Percentiles rank a stretch among this genome's conserved stretches.
phyloP scores from a whole-genome alignment of 441 rosid genomes.

The Pelargonium cotyledonis region DNA sequence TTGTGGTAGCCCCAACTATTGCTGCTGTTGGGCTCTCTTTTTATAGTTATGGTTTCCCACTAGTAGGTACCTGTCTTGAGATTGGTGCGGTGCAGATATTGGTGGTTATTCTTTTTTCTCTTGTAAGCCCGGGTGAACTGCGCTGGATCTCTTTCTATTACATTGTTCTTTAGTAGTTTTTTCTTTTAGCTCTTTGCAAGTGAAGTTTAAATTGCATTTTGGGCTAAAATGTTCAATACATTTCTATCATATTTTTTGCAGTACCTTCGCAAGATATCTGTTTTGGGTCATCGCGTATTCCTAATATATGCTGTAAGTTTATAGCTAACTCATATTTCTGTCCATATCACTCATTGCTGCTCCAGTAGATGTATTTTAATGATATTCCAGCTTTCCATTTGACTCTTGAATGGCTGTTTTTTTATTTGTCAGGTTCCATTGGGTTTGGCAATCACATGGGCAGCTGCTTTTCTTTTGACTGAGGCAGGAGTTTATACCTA shows the following conservation, averaged over 20 bases:
- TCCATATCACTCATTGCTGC: neutral
- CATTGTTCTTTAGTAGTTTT: neutral
- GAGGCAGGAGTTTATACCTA: conserved; percentile 72
- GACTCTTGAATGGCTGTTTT: conserved; percentile 8
- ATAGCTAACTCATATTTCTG: neutral
- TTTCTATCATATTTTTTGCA: conserved; percentile 31
- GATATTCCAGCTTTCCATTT: conserved; percentile 9
- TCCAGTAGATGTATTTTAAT: conserved; percentile 6
- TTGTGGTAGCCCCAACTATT: conserved; percentile 92
- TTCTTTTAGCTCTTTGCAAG: too few relatives aligned
- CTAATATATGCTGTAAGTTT: conserved; percentile 83
- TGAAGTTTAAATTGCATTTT: too few relatives aligned
- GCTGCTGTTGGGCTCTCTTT: conserved; percentile 98
- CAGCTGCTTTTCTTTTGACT: conserved; percentile 74
- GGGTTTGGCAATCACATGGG: conserved; percentile 92
- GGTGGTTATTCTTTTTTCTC: conserved; percentile 78
- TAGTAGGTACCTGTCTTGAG: conserved; percentile 86
- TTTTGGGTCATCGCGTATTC: conserved; percentile 85
- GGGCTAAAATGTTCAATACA: conserved; percentile 17
- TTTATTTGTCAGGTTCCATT: conserved; percentile 68
- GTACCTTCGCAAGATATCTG: conserved; percentile 96
- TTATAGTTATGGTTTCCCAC: conserved; percentile 86
- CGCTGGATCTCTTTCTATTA: neutral
- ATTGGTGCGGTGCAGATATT: conserved; percentile 76
- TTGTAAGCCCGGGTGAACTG: conserved; percentile 50